phyloP scores from a whole-genome alignment of 768 basidiomycete genomes.

The Myochromella boudieri region DNA sequence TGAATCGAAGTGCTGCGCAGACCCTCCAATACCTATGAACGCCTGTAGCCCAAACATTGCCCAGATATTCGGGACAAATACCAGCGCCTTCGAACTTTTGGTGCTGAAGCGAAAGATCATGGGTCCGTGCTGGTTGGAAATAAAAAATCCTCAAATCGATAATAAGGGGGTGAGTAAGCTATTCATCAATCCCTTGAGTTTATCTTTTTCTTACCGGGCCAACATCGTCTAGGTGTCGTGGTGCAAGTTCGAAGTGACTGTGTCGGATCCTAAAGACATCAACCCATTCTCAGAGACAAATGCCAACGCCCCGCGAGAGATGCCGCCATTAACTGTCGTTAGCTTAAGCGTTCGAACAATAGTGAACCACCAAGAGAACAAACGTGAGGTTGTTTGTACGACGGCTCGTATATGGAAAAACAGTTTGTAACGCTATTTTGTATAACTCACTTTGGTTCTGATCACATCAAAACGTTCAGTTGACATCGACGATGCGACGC shows the following conservation, averaged over 20 bases:
- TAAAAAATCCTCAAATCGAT: constrained; percentile 75
- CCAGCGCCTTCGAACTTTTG: constrained; percentile 89
- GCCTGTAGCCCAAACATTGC: constrained; percentile 82
- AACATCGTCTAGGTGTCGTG: constrained; percentile 73
- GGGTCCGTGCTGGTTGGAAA: constrained; percentile 96
- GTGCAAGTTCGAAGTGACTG: constrained; percentile 91
- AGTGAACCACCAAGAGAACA: constrained; percentile 92
- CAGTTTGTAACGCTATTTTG: constrained; percentile 28
- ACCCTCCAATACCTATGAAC: constrained; percentile 70
- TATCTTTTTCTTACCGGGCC: background rate
- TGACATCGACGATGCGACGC: constrained; percentile 87
- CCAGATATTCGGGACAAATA: constrained; percentile 88
- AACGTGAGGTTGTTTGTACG: constrained; percentile 88
- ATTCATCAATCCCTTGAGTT: constrained; percentile 1
- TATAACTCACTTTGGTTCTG: background rate
- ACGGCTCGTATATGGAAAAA: constrained; percentile 82
- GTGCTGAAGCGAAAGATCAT: constrained; percentile 97
- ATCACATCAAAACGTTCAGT: constrained; percentile 42
- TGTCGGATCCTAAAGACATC: constrained; percentile 84
- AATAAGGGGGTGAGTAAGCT: constrained; percentile 67
- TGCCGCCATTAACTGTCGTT: constrained; percentile 88
- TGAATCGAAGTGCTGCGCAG: constrained; percentile 38
- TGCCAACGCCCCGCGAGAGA: constrained; percentile 65
- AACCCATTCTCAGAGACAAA: constrained; percentile 80
- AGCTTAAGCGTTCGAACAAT: constrained; percentile 87